Evolutionary conservation across 1,139 yeast genomes (phyloP), one percentile per base, ranked within the genome.

Genomic region (Yamadazyma oceani): DNA sequence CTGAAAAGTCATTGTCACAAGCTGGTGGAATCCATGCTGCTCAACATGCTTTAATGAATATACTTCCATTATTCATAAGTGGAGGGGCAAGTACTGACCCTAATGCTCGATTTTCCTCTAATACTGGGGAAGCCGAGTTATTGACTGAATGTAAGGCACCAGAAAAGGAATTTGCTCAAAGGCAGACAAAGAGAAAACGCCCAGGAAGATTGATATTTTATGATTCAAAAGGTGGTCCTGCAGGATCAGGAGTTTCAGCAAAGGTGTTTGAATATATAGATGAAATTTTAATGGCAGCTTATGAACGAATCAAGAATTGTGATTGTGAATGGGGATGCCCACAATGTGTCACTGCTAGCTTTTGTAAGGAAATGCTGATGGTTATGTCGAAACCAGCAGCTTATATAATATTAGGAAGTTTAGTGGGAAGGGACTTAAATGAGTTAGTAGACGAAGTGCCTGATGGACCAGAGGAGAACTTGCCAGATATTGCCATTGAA

Each of bases 11-110:
- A 2, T 62, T 92, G 31, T 84, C 79, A 30, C 64, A 82, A 2
- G 92, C 97, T 0, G 98, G 88, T 2, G 95, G 94, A 0, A 87
- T 92, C n/a, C 99, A 94, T 63, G 97, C 95, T 5, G 95, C 96
- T 0, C 94, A 89, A 49, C 99, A 92, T 64, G 88, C 88, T 0
- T 65, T 90, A 1, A 82, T 88, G 75, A 84, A 85, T 35, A 72
- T 85, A 45, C 58, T 89, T 17, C 95, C 96, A 0, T 50, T 75
- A 4, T 78, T 78, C 44, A 64, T 71, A 5, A 59, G 60, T 40
- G 71, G 73, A 2, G 64, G 66, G 2, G 69, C 68, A 1, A 55
- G 63, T n/a, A 59, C 69, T 4, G 55, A 61, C 30, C 63, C 66
- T 0, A 64, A 64, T 41, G 77, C 77, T 7, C 72, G 79, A 27